Base-by-base conservation (phyloP, 2,329 filamentous ascomycete species). In the Curvularia eragrostidis region DNA sequence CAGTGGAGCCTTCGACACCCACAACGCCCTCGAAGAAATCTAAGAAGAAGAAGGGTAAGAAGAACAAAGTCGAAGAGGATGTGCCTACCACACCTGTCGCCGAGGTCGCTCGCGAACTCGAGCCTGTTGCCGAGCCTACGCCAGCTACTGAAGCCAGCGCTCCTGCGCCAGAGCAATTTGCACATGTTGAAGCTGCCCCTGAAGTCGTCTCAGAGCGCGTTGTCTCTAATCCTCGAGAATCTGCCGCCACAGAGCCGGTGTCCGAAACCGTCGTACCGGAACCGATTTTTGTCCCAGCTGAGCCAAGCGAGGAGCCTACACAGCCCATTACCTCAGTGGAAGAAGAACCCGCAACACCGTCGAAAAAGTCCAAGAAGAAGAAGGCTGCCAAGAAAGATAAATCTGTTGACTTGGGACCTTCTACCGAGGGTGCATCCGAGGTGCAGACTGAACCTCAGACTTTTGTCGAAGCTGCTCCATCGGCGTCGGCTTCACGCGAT, bases 291-390 rank as follows among this genome's bases (percentile, higher is more conserved):
- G 26, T 30, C 1, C 53, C 24, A 24, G 43, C 46, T 1, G 54
- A 54, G n/a, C 21, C 59, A 2, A 30, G 48, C 9, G 47, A 63
- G 7, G 58, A 65, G 28, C 19, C 19, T 2, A 10, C 32, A 4
- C 53, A 53, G 12, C 52, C 54, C 36, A 23, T 54, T 24, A 57
- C 52, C 13, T 30, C 41, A 7, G 18, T 58, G 23, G 56, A 52
- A 24, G 58, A 61, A n/a, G 63, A 65, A 23, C 48, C 52, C 24
- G 26, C 50, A 1, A 50, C 54, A 10, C 67, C 71, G 30, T 80
- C 78, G 52, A 78, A 79, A 60, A 83, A 81, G 61, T 77, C 48
- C 6, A 62, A 77, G 10, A 83, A 83, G 57, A 77, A 80, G 52
- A 67, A 80, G 52, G 65, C 63, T 34, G 54, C 56, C 8, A 67